A percentile compares a stretch with the other conserved stretches of the same genome.
phyloP scores from a whole-genome alignment of 257 asterid genomes.

The Gentiana dahurica region DNA sequence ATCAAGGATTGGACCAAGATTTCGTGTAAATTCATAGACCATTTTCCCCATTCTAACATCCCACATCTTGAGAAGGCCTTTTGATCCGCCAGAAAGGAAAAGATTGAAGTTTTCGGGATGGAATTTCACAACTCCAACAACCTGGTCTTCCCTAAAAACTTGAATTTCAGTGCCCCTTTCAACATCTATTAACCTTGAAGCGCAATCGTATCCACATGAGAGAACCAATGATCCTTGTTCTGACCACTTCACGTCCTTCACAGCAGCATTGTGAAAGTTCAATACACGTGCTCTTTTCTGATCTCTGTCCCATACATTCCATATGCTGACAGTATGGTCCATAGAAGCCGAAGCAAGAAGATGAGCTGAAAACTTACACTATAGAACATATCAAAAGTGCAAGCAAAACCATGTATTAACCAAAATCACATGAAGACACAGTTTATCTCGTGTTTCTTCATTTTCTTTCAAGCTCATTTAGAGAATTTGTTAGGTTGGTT shows the following conservation, averaged over 20 bases:
- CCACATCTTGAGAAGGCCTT: slow-evolving; percentile 79
- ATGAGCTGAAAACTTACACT: slow-evolving; percentile 60
- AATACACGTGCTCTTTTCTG: slow-evolving; percentile 47
- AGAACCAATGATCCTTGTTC: slow-evolving; percentile 54
- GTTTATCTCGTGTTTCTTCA: too few species aligned
- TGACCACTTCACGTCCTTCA: slow-evolving; percentile 93
- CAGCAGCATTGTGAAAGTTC: slow-evolving; percentile 57
- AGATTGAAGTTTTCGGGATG: slow-evolving; percentile 60
- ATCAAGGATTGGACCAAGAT: slow-evolving; percentile 84
- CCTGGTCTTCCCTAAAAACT: slow-evolving; percentile 76
- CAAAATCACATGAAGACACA: slow-evolving; percentile 3
- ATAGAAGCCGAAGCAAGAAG: slow-evolving; percentile 92
- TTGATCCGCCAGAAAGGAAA: slow-evolving; percentile 86
- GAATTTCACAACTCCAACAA: slow-evolving; percentile 66
- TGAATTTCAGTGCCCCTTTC: slow-evolving; percentile 54
- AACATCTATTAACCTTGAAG: slow-evolving; percentile 72
- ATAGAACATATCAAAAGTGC: slow-evolving; percentile 31
- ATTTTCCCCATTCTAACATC: slow-evolving; percentile 62
- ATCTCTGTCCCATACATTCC: slow-evolving; percentile 81
- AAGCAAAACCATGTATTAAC: slow-evolving; percentile 4
- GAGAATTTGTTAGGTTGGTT: too few species aligned
- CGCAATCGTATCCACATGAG: slow-evolving; percentile 92
- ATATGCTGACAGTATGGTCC: slow-evolving; percentile 69
- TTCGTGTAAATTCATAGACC: slow-evolving; percentile 59
- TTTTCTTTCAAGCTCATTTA: too few species aligned